These are phyloP conservation scores for Fusarium sp. DNA, from an alignment of 2,329 filamentous ascomycete species.

Conservation along the genomic window DNA sequence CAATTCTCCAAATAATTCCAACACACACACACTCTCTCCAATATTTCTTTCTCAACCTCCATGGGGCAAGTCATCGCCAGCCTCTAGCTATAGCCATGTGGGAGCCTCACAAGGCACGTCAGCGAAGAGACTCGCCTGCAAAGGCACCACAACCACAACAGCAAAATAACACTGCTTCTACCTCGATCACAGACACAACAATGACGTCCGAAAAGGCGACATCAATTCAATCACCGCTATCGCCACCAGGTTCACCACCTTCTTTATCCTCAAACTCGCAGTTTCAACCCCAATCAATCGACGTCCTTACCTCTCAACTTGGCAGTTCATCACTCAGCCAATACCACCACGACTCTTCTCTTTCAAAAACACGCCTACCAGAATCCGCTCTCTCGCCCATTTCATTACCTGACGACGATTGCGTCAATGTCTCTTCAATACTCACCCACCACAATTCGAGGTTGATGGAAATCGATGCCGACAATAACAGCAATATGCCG, in stretches of 20 bases:
- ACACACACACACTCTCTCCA: neutral
- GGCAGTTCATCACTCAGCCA: conserved; percentile 39
- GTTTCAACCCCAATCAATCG: conserved; percentile 28
- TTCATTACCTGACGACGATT: conserved; percentile 33
- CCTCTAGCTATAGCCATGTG: conserved; percentile 35
- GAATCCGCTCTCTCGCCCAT: conserved; percentile 29
- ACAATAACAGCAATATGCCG: neutral
- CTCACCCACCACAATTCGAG: conserved; percentile 1
- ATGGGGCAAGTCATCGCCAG: conserved; percentile 37
- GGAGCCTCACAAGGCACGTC: conserved; percentile 40
- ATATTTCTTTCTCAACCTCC: conserved; percentile 10
- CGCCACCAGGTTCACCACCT: conserved; percentile 35
- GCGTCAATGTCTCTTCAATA: conserved; percentile 4
- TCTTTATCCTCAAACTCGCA: conserved; percentile 2
- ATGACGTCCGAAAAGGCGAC: conserved; percentile 8
- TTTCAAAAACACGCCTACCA: neutral
- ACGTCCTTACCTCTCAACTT: conserved; percentile 39
- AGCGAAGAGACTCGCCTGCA: conserved; percentile 32
- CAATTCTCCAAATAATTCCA: neutral
- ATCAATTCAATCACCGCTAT: conserved; percentile 24
- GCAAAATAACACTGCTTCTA: neutral
- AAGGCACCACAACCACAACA: conserved; percentile 12
- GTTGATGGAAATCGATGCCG: conserved; percentile 34
- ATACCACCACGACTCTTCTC: neutral
- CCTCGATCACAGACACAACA: neutral